Percentiles rank a stretch among this genome's conserved stretches.
Evolutionary conservation across 2,329 filamentous ascomycete genomes (phyloP).

Genomic region (Aspergillus sergii): DNA sequence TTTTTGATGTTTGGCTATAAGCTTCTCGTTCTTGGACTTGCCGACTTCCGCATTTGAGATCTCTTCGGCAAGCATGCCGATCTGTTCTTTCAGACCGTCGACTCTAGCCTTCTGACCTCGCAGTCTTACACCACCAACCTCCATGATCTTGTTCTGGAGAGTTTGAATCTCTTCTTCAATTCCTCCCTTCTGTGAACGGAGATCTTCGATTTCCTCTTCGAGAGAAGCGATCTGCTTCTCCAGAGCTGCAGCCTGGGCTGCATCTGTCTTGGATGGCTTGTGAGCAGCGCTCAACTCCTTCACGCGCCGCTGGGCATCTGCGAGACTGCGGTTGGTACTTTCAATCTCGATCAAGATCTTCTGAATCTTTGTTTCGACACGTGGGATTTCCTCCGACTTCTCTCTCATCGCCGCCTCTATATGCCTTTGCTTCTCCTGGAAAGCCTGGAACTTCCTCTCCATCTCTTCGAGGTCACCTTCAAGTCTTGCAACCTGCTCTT

Average conservation of each 20-base stretch:
- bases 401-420: constrained; percentile 73
- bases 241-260: constrained; percentile 69
- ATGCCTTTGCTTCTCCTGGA: constrained; percentile 81
- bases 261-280: constrained; percentile 77
- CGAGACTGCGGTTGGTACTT: constrained; percentile 80
- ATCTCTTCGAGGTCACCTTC: constrained; percentile 83
- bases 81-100: constrained; percentile 83
- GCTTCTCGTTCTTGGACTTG: constrained; percentile 92
- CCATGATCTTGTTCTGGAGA: constrained; percentile 97
- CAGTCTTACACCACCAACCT: constrained; percentile 91
- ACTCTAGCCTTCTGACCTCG: constrained; percentile 89
- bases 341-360: constrained; percentile 88
- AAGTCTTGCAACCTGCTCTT: constrained; percentile 84
- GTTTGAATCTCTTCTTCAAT: constrained; percentile 91
- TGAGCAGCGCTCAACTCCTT: constrained; percentile 82
- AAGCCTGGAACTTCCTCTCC: constrained; percentile 79
- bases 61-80: constrained; percentile 76
- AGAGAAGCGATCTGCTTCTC: constrained; percentile 77
- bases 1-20: constrained; percentile 82
- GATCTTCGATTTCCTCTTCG: constrained; percentile 75
- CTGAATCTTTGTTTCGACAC: constrained; percentile 85
- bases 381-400: constrained; percentile 76
- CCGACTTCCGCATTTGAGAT: constrained; percentile 84
- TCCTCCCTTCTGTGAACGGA: constrained; percentile 82
- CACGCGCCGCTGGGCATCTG: constrained; percentile 80